Conservation (phyloP, 306 rosid species). For the Corylus heterophylla region DNA sequence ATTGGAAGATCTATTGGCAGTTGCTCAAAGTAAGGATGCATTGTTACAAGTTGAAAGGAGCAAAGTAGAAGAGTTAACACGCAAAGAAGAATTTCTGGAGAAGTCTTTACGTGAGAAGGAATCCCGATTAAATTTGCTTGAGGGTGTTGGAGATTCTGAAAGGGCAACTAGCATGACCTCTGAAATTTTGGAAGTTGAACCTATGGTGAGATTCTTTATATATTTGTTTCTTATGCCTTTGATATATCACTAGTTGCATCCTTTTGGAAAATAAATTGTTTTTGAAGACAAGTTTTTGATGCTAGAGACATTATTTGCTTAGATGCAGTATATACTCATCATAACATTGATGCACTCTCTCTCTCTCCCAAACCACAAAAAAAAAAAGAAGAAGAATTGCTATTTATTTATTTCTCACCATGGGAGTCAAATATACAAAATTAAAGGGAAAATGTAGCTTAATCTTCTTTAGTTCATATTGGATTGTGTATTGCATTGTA, state of each 20-base stretch:
- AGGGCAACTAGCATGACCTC: conserved; percentile 49
- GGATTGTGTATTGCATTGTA: background rate
- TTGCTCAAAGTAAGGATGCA: conserved; percentile 61
- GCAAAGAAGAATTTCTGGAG: conserved; percentile 61
- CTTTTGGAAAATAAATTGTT: too few relatives aligned
- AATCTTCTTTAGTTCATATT: background rate
- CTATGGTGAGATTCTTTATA: conserved; percentile 62
- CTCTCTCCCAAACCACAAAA: background rate
- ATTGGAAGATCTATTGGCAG: conserved; percentile 57
- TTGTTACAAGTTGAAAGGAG: conserved; percentile 73
- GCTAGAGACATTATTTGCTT: background rate
- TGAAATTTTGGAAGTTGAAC: conserved; percentile 83
- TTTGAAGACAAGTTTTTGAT: background rate
- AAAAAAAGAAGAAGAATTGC: background rate
- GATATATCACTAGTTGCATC: background rate
- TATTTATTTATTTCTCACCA: background rate
- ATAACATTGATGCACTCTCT: background rate
- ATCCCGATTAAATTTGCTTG: conserved; percentile 72
- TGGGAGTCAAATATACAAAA: too few relatives aligned
- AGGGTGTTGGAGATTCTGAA: conserved; percentile 63
- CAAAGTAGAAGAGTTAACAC: conserved; percentile 64
- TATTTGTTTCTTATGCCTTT: conserved; percentile 16
- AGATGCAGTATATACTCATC: background rate
- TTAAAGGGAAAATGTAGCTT: background rate
- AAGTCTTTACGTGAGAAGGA: conserved; percentile 72